phyloP scores from a whole-genome alignment of 2,329 filamentous ascomycete species.

The Aureobasidium sp. region DNA sequence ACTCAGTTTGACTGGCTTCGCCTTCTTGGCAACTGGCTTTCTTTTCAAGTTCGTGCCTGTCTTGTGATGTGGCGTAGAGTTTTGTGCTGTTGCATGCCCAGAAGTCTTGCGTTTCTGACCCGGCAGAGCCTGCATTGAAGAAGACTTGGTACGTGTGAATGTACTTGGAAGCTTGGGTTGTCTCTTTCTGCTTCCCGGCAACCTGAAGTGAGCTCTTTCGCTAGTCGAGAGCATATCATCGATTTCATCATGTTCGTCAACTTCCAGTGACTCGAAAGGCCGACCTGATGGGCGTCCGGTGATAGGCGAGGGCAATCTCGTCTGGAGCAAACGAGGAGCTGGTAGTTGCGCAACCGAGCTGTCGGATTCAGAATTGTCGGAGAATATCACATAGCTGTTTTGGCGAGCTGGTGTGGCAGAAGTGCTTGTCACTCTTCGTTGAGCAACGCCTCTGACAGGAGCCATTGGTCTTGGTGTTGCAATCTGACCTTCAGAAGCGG shows the following conservation, averaged over 20 bases:
- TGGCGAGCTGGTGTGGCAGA: not conserved
- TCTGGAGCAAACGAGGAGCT: conserved; percentile 11
- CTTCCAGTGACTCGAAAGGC: conserved; percentile 26
- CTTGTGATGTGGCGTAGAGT: not conserved
- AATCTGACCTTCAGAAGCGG: not conserved
- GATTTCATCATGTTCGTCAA: conserved; percentile 41
- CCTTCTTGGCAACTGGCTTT: conserved; percentile 15
- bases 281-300: not conserved
- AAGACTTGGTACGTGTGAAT: conserved; percentile 19
- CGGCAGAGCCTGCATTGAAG: not conserved
- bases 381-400: conserved; percentile 21
- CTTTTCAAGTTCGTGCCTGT: conserved; percentile 3
- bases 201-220: conserved; percentile 16
- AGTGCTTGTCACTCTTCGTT: conserved; percentile 3
- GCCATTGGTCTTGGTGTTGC: not conserved
- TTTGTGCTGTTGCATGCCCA: not conserved
- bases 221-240: conserved; percentile 32
- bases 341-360: conserved; percentile 17
- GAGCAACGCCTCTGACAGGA: conserved; percentile 26
- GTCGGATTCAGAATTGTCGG: conserved; percentile 29
- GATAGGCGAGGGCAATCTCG: not conserved
- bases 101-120: not conserved
- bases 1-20: conserved; percentile 31
- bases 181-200: conserved; percentile 23
- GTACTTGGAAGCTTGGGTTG: conserved; percentile 34